Base-by-base conservation (phyloP, 1,139 yeast genomes). In the Zhuliangozyma blackwelliae region DNA sequence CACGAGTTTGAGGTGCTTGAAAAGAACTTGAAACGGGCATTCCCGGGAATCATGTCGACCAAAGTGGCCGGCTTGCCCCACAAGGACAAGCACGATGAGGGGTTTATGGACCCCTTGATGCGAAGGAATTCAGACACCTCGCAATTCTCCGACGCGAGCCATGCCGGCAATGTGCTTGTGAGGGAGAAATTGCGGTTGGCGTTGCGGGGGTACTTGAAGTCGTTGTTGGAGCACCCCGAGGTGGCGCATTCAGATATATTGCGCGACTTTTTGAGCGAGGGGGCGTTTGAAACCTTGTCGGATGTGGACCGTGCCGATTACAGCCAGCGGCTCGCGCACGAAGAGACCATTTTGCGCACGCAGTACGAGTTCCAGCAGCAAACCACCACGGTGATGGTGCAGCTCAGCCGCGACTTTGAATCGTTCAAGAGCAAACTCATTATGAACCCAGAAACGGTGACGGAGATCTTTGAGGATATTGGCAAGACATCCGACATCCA, bases 331-430 rank as follows among this genome's bases (percentile, higher is more conserved):
- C 56, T 69, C 25, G 68, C 72, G 33, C 72, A 85, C 40, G 97
- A 90, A 52, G 61, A 69, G 28, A 58, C 70, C 11, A 68, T 89
- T 21, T 51, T 77, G 2, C 61, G 71, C 27, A 89, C 90, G 35
- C 95, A 87, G 56, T 56, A 75, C 32, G 79, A 76, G 49, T 90
- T 90, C 50, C 92, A 85, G 49, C 74, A 75, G 41, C 77, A 83
- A 38, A 85, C 95, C 1, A 57, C 72, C 3, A 52, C 49, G 22
- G 56, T 63, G 0, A 63, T 68, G 46, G 44, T 55, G 19, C 65
- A 67, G 23, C 64, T 84, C 30, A 76, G 76, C 34, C 50, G 54
- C 7, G 70, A 77, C 43, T 72, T 82, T 48, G 75, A 71, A 29
- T 68, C 64, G 25, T 75, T 84, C 52, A 82, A 82, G 50, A 65